Conservation (phyloP, 2,329 filamentous ascomycete genomes). For the Paraphoma chrysanthemicola region DNA sequence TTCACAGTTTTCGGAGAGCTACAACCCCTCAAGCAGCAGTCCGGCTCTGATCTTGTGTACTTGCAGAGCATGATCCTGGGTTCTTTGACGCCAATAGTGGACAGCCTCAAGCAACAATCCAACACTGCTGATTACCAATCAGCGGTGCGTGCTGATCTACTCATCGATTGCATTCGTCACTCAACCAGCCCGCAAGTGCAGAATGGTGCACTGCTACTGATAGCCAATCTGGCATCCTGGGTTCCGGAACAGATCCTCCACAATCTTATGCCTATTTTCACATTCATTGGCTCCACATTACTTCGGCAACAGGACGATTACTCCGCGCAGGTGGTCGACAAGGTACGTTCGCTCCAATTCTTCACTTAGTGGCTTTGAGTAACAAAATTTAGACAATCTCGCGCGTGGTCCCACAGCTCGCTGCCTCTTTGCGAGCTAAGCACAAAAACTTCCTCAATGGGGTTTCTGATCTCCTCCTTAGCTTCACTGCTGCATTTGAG, state of each 20-base stretch:
- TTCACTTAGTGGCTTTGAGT: background rate
- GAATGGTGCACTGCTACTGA: constrained; percentile 85
- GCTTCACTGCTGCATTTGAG: constrained; percentile 95
- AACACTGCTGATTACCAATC: constrained; percentile 74
- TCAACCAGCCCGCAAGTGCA: constrained; percentile 93
- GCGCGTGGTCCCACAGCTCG: constrained; percentile 89
- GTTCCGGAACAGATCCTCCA: constrained; percentile 92
- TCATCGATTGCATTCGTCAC: constrained; percentile 93
- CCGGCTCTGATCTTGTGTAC: constrained; percentile 88
- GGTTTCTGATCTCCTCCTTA: constrained; percentile 88
- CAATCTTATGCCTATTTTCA: constrained; percentile 99
- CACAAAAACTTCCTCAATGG: constrained; percentile 81
- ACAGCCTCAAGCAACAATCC: constrained; percentile 66
- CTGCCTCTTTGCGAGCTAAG: constrained; percentile 79
- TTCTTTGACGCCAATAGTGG: constrained; percentile 83
- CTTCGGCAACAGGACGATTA: constrained; percentile 95
- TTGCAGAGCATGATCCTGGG: constrained; percentile 84
- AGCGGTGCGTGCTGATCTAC: constrained; percentile 83
- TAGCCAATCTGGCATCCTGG: constrained; percentile 84
- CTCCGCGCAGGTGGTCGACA: constrained; percentile 93
- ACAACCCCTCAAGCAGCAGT: constrained; percentile 80
- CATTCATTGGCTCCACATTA: constrained; percentile 93
- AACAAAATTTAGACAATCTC: constrained; percentile 73
- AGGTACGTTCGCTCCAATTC: constrained; percentile 38
- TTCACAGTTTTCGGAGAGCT: constrained; percentile 88